Percentiles rank a stretch among this genome's conserved stretches.
Evolutionary conservation across 305 asterid genomes (phyloP).

Genomic region (Fraxinus xanthoxyloides): DNA sequence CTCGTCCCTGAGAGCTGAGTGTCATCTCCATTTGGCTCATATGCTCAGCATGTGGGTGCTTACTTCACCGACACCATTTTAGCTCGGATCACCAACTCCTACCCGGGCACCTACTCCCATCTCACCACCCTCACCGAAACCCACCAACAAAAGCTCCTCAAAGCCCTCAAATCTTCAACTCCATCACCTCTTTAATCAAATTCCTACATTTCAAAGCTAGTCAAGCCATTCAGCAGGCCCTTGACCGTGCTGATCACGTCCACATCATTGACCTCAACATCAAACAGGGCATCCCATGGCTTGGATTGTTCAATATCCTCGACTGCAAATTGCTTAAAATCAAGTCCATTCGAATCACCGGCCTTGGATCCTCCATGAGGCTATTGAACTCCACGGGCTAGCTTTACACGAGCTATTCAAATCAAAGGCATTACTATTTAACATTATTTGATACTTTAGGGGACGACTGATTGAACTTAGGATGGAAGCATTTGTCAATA

Average conservation of each 20-base stretch:
- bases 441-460: constrained; percentile 80
- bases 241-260: constrained; percentile 45
- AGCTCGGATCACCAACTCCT: constrained; percentile 60
- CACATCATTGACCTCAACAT: constrained; percentile 67
- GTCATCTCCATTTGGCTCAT: constrained; percentile 80
- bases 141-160: constrained; percentile 56
- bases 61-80: constrained; percentile 82
- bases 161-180: constrained; percentile 68
- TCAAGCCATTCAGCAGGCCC: constrained; percentile 55
- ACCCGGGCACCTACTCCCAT: constrained; percentile 58
- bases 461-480: constrained; percentile 56
- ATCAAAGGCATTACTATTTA: constrained; percentile 54
- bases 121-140: constrained; percentile 34
- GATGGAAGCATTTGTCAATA: constrained; percentile 65
- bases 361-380: constrained; percentile 70
- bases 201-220: constrained; percentile 91
- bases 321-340: constrained; percentile 61
- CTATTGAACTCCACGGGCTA: constrained; percentile 62
- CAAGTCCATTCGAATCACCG: constrained; percentile 61
- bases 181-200: constrained; percentile 65
- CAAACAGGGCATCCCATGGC: constrained; percentile 96
- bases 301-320: constrained; percentile 77
- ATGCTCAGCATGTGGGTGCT: constrained; percentile 81
- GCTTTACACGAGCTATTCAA: constrained; percentile 45
- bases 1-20: constrained; percentile 69